phyloP scores from a whole-genome alignment of 805 yeast genomes.

The Jamesozyma hellenica region DNA sequence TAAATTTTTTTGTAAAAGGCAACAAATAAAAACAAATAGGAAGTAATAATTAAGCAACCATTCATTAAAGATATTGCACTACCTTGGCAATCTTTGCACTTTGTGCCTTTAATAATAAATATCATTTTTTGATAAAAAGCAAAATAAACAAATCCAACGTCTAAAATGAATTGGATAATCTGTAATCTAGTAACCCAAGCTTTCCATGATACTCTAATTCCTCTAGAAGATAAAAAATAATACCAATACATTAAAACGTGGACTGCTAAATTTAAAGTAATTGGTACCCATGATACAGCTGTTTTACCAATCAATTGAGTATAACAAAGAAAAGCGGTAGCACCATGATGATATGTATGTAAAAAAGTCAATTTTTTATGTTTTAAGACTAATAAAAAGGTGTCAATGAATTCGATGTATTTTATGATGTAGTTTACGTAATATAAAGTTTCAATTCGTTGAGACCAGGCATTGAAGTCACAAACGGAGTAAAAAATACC shows the following conservation, averaged over 20 bases:
- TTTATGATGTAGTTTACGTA: slow-evolving; percentile 87
- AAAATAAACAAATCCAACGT: slow-evolving; percentile 80
- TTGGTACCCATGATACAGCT: slow-evolving; percentile 91
- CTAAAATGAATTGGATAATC: slow-evolving; percentile 84
- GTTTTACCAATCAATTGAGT: slow-evolving; percentile 86
- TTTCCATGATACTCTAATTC: slow-evolving; percentile 97
- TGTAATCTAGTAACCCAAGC: slow-evolving; percentile 97
- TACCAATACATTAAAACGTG: slow-evolving; percentile 97
- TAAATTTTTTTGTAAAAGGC: slow-evolving; percentile 50
- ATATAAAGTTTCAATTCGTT: slow-evolving; percentile 70
- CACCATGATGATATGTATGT: slow-evolving; percentile 97
- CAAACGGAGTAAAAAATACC: slow-evolving; percentile 84
- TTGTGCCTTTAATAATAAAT: slow-evolving; percentile 5
- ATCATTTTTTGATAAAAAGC: slow-evolving; percentile 40
- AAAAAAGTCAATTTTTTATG: slow-evolving; percentile 84
- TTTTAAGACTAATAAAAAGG: slow-evolving; percentile 81
- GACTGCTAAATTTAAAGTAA: slow-evolving; percentile 76
- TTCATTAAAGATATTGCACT: slow-evolving; percentile 59
- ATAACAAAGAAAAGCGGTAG: slow-evolving; percentile 89
- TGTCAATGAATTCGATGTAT: slow-evolving; percentile 79
- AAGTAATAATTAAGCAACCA: slow-evolving; percentile 67
- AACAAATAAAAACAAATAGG: slow-evolving; percentile 64
- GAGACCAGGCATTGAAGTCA: slow-evolving; percentile 66
- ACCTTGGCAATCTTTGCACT: slow-evolving; percentile 67
- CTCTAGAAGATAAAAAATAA: slow-evolving; percentile 85